Base-by-base conservation (phyloP, 768 basidiomycete species). In the Candolleomyces aberdarensis region DNA sequence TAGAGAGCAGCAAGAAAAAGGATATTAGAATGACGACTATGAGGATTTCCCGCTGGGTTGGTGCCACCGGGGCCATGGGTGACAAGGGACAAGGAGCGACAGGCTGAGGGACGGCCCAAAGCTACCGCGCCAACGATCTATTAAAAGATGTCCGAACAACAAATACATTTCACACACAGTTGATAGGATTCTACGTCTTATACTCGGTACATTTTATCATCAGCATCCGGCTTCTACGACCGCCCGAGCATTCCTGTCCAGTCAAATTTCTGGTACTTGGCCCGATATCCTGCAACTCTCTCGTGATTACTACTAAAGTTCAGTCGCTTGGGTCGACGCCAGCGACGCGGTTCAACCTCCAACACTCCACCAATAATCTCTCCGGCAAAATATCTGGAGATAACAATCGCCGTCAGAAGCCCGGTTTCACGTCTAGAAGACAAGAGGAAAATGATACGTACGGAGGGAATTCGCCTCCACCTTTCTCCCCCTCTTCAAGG, bases 341-440 rank as follows among this genome's bases (percentile, higher is more conserved):
- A 99, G 65, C 80, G 80, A 58, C 93, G 78, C 1, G 96, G 86
- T 69, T 96, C 94, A 43, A 97, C 69, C 13, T 94, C 94, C 53
- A 99, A 77, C 59, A 97, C 70, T 66, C 93, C 94, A 8, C 96
- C 96, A 63, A 98, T 88, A 65, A 98, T 96, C 73, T 99, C 96
- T 17, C 85, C 88, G 0, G 94, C 96, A 71, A 99, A 99, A 71
- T 92, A 97, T 62, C 95, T 96, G 64, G 19, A 57, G 26, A 49
- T 54, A 29, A 53, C 53, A 36, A 44, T 26, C 26, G 26, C 26
- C 26, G 40, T 68, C 44, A 59, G 58, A 22, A 26, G 20, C 57
- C 7, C 48, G 54, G 20, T 17, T 29, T 49, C 17, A 26, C 22
- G 17, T 59, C 31, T 48, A 26, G 26, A 26, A 26, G 52, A 26